These are phyloP conservation scores for Cladosporium sp. DNA, from an alignment of 2,329 filamentous ascomycete species.

Conservation along the genomic window DNA sequence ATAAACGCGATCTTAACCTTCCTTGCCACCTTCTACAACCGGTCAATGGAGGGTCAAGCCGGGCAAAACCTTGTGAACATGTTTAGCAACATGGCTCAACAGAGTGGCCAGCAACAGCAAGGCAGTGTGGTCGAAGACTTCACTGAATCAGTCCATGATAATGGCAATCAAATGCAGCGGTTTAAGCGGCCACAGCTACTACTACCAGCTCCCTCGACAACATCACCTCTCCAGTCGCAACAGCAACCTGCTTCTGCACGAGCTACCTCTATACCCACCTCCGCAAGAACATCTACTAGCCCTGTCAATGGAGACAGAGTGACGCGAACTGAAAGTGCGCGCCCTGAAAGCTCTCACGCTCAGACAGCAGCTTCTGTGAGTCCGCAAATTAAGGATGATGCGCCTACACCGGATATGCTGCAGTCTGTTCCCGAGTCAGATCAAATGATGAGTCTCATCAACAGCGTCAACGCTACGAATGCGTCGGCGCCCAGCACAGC, in stretches of 20 bases:
- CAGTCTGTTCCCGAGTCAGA: slow-evolving; percentile 37
- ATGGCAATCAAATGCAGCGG: slow-evolving; percentile 27
- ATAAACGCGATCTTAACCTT: slow-evolving; percentile 99
- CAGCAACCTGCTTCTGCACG: slow-evolving; percentile 16
- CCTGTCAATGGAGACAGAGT: slow-evolving; percentile 22
- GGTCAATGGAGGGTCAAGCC: slow-evolving; percentile 80
- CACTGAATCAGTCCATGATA: slow-evolving; percentile 36
- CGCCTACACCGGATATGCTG: slow-evolving; percentile 33
- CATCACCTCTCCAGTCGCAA: slow-evolving; percentile 28
- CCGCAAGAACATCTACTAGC: slow-evolving; percentile 22
- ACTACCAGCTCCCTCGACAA: slow-evolving; percentile 28
- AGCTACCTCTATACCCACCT: slow-evolving; percentile 25
- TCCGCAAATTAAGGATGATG: slow-evolving; percentile 38
- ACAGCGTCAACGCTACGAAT: slow-evolving; percentile 39
- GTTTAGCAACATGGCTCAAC: slow-evolving; percentile 54
- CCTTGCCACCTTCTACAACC: slow-evolving; percentile 91
- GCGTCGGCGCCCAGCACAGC: slow-evolving; percentile 30
- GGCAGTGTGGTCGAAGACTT: slow-evolving; percentile 60
- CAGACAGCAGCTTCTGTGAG: slow-evolving; percentile 18
- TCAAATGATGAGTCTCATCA: slow-evolving; percentile 49
- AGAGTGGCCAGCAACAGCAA: slow-evolving; percentile 37
- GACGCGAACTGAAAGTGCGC: slow-evolving; percentile 17
- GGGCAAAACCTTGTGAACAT: slow-evolving; percentile 77
- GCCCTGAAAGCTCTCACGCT: slow-evolving; percentile 14
- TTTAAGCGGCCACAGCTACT: slow-evolving; percentile 29